A percentile compares a stretch with the other conserved stretches of the same genome.
These are phyloP conservation scores for Penicillium paradoxum DNA, from an alignment of 495 filamentous ascomycete species.

Conservation along the genomic window DNA sequence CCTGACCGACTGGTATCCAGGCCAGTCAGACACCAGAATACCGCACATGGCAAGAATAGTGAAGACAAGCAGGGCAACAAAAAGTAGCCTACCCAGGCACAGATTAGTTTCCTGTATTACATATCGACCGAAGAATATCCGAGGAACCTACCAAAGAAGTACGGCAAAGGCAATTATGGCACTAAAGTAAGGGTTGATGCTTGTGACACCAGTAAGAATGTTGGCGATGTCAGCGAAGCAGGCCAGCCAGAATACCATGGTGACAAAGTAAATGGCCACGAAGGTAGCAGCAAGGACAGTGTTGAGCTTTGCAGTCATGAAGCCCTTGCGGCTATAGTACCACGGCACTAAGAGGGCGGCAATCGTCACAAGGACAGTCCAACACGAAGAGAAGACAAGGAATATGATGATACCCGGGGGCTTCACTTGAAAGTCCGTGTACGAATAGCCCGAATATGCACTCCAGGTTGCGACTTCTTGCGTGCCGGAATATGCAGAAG, in stretches of 20 bases:
- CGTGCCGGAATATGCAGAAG: conserved; percentile 2
- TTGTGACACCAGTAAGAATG: conserved; percentile 6
- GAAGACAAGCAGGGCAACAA: conserved; percentile 25
- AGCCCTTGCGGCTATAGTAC: conserved; percentile 17
- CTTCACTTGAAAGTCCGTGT: background rate
- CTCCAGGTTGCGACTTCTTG: background rate
- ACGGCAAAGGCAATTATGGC: conserved; percentile 31
- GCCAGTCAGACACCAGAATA: conserved; percentile 23
- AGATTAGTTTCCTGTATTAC: background rate
- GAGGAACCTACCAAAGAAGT: conserved; percentile 22
- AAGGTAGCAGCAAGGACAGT: conserved; percentile 16
- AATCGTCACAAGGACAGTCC: conserved; percentile 21
- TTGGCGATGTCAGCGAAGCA: conserved; percentile 28
- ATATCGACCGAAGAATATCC: background rate
- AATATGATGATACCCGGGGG: conserved; percentile 24
- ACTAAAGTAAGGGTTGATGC: conserved; percentile 11
- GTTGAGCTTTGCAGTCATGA: conserved; percentile 18
- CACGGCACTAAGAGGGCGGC: conserved; percentile 21
- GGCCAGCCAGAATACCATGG: conserved; percentile 33
- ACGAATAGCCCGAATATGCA: conserved; percentile 6
- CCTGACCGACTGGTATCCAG: conserved; percentile 23
- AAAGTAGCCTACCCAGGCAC: conserved; percentile 20
- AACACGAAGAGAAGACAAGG: conserved; percentile 21
- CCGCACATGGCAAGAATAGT: conserved; percentile 26
- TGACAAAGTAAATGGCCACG: conserved; percentile 24